Evolutionary conservation across 768 basidiomycete species (phyloP), one percentile per base, ranked within the genome.

Genomic region (Lactarius pseudohatsudake): DNA sequence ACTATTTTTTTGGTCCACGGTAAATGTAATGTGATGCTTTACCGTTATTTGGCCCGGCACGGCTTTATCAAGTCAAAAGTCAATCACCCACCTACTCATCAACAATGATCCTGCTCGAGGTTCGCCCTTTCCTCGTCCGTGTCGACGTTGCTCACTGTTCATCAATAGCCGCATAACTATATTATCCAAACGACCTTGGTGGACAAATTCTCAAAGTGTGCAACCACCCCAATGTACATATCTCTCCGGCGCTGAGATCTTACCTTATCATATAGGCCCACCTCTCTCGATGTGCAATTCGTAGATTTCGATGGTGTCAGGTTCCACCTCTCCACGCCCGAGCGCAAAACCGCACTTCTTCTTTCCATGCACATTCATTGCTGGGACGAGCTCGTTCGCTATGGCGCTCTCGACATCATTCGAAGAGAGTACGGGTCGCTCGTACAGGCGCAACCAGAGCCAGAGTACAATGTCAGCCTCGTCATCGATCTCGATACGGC

Each of bases 241-340:
- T 67, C 57, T 28, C 47, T 16, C 62, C 9, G 1, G 61, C 32
- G 58, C 54, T 70, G 66, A 69, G 40, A 66, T 63, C 67, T 32
- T 30, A 28, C 50, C 50, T 61, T 34, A 57, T 36, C 63, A 26
- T 62, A 32, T 75, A 99, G 96, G 76, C 94, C 96, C 16, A 86
- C 91, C 7, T 87, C 91, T 36, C 82, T 98, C 67, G 97, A 99
- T 80, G 90, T 98, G 64, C 86, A 92, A 64, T 99, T 99, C 72
- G 97, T 98, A 61, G 97, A 99, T 79, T 99, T 94, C 72, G 97
- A 99, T 75, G 91, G 94, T 58, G 95, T 98, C 62, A 86, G 94
- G 54, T 99, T 98, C 79, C 96, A 91, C 76, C 79, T 98, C 57
- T 92, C 92, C 16, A 95, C 95, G 0, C 91, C 91, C 3, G 86